Base-by-base conservation (phyloP, 306 rosid species). In the Sechiopsis laciniata region DNA sequence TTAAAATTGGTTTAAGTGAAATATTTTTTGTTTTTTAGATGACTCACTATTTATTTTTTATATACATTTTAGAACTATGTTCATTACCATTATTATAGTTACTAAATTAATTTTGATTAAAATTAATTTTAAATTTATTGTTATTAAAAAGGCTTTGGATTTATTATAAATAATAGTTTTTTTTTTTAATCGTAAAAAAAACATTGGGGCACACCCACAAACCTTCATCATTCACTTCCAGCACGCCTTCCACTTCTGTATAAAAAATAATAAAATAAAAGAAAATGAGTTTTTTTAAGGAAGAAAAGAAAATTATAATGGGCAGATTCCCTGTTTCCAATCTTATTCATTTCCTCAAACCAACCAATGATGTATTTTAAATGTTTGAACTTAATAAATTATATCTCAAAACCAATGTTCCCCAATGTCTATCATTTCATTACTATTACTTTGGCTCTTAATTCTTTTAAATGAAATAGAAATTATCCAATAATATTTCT, bases 241-340 rank as follows among this genome's bases (percentile, higher is more conserved):
- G 73, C 73, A 68, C 57, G 73, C 73, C 42, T 50, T 68, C 73
- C 42, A 48, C 40, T 48, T 13, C 19, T 20, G 16, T 11, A 32
- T 67, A 11, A 63, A n/a, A 12, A 29, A 29, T 6, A 12, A 29
- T 32, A 32, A 5, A 22, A 58, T 9, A 20, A 64, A 14, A 37
- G 45, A 37, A 37, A 37, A 37, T 5, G 48, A 8, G 8, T 42
- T 7, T 42, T 42, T 42, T 7, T 42, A 42, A 42, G 10, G 11
- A 42, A 42, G 0, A 42, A 42, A 42, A 42, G 48, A 9, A 42
- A 42, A 42, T 8, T 42, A 42, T 42, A 19, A 66, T 66, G 3
- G 1, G 7, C 42, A 68, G 21, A 68, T 68, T 68, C 73, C 45
- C 73, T 46, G 20, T 21, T 65, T 21, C 37, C 56, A 46, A 13